Base-by-base conservation (phyloP, 2,329 filamentous ascomycete genomes). In the Botrytis aclada region DNA sequence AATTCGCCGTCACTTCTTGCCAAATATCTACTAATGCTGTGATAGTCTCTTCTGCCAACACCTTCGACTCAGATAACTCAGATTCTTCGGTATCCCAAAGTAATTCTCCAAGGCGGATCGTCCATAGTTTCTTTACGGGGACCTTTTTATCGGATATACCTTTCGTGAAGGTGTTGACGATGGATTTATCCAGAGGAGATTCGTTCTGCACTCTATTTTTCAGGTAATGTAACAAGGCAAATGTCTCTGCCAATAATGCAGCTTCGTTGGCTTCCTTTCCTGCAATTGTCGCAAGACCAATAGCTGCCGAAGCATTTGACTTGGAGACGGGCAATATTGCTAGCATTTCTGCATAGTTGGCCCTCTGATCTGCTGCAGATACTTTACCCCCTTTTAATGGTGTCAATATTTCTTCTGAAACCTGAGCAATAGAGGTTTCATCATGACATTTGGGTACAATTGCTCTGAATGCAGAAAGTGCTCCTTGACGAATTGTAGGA, bases 221-320 rank as follows among this genome's bases (percentile, higher is more conserved):
- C 47, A 92, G 83, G 77, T 93, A 92, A 74, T 88, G 87, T 70
- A 89, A 87, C 72, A 98, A 85, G 7, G 93, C 88, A 47, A 86
- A 86, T 10, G 94, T 89, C 81, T 97, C 94, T 16, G 93, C 90
- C 60, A 88, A 86, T 39, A 97, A 84, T 60, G 95, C 95, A 51
- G 87, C 84, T 81, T 99, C 96, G 78, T 97, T 98, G 12, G 94
- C 90, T 83, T 99, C 96, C 80, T 98, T 97, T 10, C 88, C 83
- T 29, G 92, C 90, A 22, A 94, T 85, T 29, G 89, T 83, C 10
- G 91, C 88, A 73, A 98, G 86, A 10, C 88, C 89, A 67, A 86
- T 84, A 1, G 89, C 87, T 43, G 95, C 86, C 76, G 92, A 92
- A 73, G 87, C 85, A 56, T 92, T 86, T 3, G 86, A 82, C 18